These are phyloP conservation scores for Fusarium multiceps DNA, from an alignment of 2,329 filamentous ascomycete genomes.

Conservation along the genomic window DNA sequence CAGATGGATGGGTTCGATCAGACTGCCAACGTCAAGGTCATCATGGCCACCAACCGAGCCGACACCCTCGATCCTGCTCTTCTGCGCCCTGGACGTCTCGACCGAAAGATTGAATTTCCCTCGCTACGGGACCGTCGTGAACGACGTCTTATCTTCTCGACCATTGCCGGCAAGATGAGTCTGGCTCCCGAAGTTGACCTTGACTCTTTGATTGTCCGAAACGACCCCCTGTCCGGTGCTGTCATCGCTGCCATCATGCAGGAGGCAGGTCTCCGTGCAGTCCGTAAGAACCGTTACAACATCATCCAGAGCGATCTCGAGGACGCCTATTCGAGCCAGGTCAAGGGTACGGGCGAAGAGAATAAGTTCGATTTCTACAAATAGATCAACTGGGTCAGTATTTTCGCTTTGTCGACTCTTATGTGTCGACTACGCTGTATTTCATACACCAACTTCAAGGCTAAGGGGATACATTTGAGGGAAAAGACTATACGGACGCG, in stretches of 20 bases:
- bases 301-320: constrained; percentile 98
- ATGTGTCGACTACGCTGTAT: constrained; percentile 41
- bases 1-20: constrained; percentile 99
- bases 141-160: constrained; percentile 94
- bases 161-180: constrained; percentile 98
- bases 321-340: constrained; percentile 96
- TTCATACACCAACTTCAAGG: constrained; percentile 31
- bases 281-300: constrained; percentile 98
- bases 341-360: constrained; percentile 78
- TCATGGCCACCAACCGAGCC: constrained; percentile 99
- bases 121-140: constrained; percentile 92
- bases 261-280: constrained; percentile 92
- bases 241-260: constrained; percentile 99
- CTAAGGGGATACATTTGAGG: constrained; percentile 18
- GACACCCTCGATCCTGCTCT: constrained; percentile 96
- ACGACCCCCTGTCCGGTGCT: constrained; percentile 93
- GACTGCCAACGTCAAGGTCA: constrained; percentile 98
- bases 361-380: constrained; percentile 94
- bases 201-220: constrained; percentile 94
- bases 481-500: constrained; percentile 25
- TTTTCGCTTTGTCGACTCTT: constrained; percentile 14
- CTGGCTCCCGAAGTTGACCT: constrained; percentile 95
- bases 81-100: constrained; percentile 91
- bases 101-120: constrained; percentile 99
- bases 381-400: constrained; percentile 55